phyloP scores from a whole-genome alignment of 176 grass and related monocot genomes.

The Oryza glumipatula region DNA sequence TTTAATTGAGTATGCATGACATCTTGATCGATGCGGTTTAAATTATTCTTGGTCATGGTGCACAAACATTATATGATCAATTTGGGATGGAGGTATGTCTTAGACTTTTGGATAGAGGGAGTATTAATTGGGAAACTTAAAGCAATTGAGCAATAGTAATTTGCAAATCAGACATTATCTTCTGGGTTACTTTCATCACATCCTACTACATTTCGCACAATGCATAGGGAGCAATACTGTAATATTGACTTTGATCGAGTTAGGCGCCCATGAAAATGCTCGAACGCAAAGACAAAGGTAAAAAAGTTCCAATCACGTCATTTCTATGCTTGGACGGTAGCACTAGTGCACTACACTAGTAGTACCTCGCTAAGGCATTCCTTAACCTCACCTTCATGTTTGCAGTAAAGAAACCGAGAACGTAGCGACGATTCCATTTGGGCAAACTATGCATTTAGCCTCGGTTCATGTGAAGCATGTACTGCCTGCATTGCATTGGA shows the following conservation, averaged over 20 bases:
- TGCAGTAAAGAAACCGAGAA: conserved; percentile 15
- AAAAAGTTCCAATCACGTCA: not conserved
- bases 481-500: conserved; percentile 22
- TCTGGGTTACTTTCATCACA: not conserved
- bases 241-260: conserved; percentile 5
- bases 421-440: conserved; percentile 50
- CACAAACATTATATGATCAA: too few relatives aligned
- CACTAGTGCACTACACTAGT: not conserved
- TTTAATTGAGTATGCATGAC: too few relatives aligned
- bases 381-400: not conserved
- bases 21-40: too few relatives aligned
- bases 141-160: not conserved
- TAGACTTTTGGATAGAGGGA: too few relatives aligned
- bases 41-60: too few relatives aligned
- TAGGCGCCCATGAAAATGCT: not conserved
- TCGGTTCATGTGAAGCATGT: conserved; percentile 32
- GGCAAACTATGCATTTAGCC: conserved; percentile 34
- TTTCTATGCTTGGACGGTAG: conserved; percentile 31
- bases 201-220: not conserved
- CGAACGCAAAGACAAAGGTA: conserved; percentile 29
- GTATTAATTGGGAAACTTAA: not conserved
- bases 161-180: not conserved
- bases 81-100: too few relatives aligned
- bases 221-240: not conserved
- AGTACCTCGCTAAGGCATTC: not conserved